A percentile compares a stretch with the other conserved stretches of the same genome.
These are phyloP conservation scores for Ophiostoma montium DNA, from an alignment of 2,329 filamentous ascomycete genomes.

Conservation along the genomic window DNA sequence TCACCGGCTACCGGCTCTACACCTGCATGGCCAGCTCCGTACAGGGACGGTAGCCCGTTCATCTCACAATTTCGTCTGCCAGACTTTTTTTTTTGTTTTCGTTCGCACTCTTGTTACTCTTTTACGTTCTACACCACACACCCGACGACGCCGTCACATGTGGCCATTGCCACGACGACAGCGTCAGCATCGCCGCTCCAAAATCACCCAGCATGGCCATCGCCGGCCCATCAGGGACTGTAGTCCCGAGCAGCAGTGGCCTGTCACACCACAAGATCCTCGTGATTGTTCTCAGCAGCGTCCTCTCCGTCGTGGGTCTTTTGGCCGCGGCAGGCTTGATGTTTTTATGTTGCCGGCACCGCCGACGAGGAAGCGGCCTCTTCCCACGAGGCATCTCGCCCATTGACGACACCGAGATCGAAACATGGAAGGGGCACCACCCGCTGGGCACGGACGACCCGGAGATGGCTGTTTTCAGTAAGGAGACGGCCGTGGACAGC, in stretches of 20 bases:
- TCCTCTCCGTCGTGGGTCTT: conserved; percentile 31
- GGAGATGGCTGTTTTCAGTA: background rate
- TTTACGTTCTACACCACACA: background rate
- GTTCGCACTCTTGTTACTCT: too few relatives aligned
- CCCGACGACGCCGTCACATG: background rate
- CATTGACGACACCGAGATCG: conserved; percentile 51
- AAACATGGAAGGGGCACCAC: conserved; percentile 41
- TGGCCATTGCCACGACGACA: background rate
- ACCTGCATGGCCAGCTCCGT: too few relatives aligned
- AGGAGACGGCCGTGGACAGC: background rate
- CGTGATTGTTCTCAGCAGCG: conserved; percentile 36
- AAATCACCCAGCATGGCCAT: too few relatives aligned
- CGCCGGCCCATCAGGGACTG: too few relatives aligned
- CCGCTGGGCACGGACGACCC: background rate
- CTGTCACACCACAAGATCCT: conserved; percentile 23
- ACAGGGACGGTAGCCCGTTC: too few relatives aligned
- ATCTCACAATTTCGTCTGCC: too few relatives aligned
- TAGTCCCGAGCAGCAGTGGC: background rate
- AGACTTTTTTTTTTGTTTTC: too few relatives aligned
- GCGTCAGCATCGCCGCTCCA: background rate
- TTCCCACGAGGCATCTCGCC: conserved; percentile 43
- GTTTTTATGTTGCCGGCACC: conserved; percentile 26
- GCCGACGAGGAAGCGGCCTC: conserved; percentile 23
- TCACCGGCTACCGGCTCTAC: too few relatives aligned
- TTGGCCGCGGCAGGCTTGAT: conserved; percentile 23